These are phyloP conservation scores for Amanita muscaria DNA, from an alignment of 768 basidiomycete species.

Conservation along the genomic window DNA sequence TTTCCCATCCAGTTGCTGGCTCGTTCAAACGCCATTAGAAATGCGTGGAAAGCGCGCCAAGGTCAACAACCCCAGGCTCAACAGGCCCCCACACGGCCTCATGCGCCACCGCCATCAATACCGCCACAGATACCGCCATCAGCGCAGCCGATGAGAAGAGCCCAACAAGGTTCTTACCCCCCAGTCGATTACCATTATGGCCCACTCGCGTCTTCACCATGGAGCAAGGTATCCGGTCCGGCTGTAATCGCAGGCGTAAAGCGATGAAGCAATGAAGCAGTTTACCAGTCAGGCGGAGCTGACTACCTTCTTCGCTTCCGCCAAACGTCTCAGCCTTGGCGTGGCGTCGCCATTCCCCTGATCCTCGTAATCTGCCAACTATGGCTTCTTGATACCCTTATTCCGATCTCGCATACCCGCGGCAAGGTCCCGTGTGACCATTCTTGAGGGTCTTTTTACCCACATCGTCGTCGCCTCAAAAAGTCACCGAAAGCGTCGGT, in stretches of 20 bases:
- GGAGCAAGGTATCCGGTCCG: conserved; percentile 73
- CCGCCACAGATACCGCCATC: conserved; percentile 17
- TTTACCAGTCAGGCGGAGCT: neutral
- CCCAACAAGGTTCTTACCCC: conserved; percentile 17
- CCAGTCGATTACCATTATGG: conserved; percentile 48
- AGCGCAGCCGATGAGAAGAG: conserved; percentile 12
- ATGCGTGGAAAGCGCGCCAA: conserved; percentile 66
- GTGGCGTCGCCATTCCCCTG: too few species aligned
- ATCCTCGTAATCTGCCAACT: too few species aligned
- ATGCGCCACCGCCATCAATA: conserved; percentile 18
- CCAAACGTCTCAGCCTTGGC: neutral
- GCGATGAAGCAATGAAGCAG: conserved; percentile 30
- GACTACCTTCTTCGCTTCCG: neutral
- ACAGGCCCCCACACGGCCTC: conserved; percentile 15
- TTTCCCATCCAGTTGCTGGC: conserved; percentile 47
- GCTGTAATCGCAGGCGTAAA: conserved; percentile 53
- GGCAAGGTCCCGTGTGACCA: too few species aligned
- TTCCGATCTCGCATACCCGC: too few species aligned
- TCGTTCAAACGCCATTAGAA: conserved; percentile 53
- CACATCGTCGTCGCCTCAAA: too few species aligned
- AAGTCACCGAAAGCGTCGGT: too few species aligned
- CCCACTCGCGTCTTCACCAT: conserved; percentile 50
- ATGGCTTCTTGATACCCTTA: too few species aligned
- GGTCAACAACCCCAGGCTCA: conserved; percentile 22
- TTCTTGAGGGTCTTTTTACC: too few species aligned